A percentile compares a stretch with the other conserved stretches of the same genome.
Evolutionary conservation across 2,329 filamentous ascomycete genomes (phyloP).

Genomic region (Diplodia seriata): DNA sequence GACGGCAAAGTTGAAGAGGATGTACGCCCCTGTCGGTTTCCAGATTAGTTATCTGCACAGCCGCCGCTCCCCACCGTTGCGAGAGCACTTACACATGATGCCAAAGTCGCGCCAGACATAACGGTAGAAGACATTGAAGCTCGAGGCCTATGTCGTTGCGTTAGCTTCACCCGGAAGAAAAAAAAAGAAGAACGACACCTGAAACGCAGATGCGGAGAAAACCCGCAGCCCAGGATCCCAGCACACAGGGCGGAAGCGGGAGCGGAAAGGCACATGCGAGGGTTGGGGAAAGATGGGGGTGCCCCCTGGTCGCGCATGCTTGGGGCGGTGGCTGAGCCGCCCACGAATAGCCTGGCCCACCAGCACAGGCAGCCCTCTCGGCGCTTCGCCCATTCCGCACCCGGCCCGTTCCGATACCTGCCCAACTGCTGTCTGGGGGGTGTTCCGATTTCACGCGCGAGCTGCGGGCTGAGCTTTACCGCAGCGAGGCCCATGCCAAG

Average conservation of each 20-base stretch:
- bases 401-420: conserved; percentile 31
- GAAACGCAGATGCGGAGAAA: conserved; percentile 4
- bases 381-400: conserved; percentile 26
- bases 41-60: not conserved
- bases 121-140: conserved; percentile 66
- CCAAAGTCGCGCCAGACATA: conserved; percentile 72
- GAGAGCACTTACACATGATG: conserved; percentile 58
- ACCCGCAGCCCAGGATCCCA: not conserved
- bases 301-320: conserved; percentile 9
- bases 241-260: not conserved
- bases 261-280: conserved; percentile 11
- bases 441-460: conserved; percentile 26
- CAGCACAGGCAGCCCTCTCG: conserved; percentile 13
- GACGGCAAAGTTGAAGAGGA: conserved; percentile 67
- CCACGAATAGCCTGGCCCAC: not conserved
- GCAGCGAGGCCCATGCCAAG: conserved; percentile 10
- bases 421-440: not conserved
- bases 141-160: conserved; percentile 37
- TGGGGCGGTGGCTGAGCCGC: conserved; percentile 26
- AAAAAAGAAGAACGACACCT: not conserved
- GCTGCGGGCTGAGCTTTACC: conserved; percentile 7
- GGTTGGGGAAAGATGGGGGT: conserved; percentile 17
- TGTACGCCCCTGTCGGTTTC: conserved; percentile 55
- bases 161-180: conserved; percentile 10
- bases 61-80: conserved; percentile 19